phyloP scores from a whole-genome alignment of 306 rosid species.

The Fragaria vesca region DNA sequence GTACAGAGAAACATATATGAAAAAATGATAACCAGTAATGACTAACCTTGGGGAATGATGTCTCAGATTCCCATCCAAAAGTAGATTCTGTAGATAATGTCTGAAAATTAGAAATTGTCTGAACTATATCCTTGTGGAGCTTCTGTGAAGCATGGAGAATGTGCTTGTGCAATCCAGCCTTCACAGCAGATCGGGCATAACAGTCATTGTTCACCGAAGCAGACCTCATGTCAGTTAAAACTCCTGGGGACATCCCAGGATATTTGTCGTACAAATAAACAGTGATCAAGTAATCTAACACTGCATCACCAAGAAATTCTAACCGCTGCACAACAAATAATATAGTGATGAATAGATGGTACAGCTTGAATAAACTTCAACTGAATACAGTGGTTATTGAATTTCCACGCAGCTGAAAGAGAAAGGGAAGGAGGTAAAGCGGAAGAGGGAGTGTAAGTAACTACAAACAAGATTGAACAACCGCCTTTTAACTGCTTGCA shows the following conservation, averaged over 20 bases:
- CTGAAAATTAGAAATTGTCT: constrained; percentile 30
- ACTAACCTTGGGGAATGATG: constrained; percentile 74
- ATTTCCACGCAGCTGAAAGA: neutral
- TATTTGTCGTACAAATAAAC: constrained; percentile 49
- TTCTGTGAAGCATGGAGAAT: constrained; percentile 54
- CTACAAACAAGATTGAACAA: neutral
- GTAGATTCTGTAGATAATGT: constrained; percentile 37
- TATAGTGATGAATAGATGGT: neutral
- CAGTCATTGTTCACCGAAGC: constrained; percentile 76
- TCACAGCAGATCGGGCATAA: constrained; percentile 62
- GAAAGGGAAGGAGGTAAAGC: neutral
- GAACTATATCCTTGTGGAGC: constrained; percentile 49
- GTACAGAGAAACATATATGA: neutral
- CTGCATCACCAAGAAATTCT: constrained; percentile 78
- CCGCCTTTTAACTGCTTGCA: neutral
- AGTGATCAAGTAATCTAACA: constrained; percentile 65
- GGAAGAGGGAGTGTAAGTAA: neutral
- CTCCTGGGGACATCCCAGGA: constrained; percentile 66
- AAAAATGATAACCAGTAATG: neutral
- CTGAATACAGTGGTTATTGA: neutral
- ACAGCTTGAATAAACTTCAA: neutral
- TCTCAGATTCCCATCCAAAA: constrained; percentile 71
- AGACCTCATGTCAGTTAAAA: constrained; percentile 76
- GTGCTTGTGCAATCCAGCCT: constrained; percentile 57
- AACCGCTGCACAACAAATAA: constrained; percentile 52